Percentiles rank a stretch among this genome's conserved stretches.
phyloP scores from a whole-genome alignment of 2,329 filamentous ascomycete species.

The Penicillium glabrum region DNA sequence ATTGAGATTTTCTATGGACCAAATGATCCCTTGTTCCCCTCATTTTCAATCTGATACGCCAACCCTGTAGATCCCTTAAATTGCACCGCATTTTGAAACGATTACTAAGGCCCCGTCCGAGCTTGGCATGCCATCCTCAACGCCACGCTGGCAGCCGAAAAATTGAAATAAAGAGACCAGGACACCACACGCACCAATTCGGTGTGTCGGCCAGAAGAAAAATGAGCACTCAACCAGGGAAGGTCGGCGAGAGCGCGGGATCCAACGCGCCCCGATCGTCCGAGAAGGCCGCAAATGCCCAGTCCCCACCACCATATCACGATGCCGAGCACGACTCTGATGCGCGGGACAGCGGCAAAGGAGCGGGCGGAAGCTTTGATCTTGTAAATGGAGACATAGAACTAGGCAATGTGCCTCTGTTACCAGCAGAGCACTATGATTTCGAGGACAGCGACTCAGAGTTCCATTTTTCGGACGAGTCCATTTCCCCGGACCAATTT shows the following conservation, averaged over 20 bases:
- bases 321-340: slow-evolving; percentile 6
- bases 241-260: not conserved
- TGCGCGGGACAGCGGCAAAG: not conserved
- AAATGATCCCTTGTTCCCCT: not conserved
- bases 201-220: not conserved
- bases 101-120: slow-evolving; percentile 5
- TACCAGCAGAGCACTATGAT: slow-evolving; percentile 7
- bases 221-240: slow-evolving; percentile 4
- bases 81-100: not conserved
- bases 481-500: not conserved
- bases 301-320: slow-evolving; percentile 9
- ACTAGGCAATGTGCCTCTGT: slow-evolving; percentile 18
- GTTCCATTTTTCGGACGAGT: slow-evolving; percentile 3
- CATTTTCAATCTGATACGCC: not conserved
- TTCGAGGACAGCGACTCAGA: slow-evolving; percentile 5
- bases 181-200: not conserved
- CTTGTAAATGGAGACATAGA: slow-evolving; percentile 16
- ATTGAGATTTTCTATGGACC: not conserved
- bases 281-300: not conserved
- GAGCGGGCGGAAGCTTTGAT: slow-evolving; percentile 8
- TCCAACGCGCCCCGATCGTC: not conserved
- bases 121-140: not conserved
- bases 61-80: slow-evolving; percentile 1
- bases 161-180: not conserved
- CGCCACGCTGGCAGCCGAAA: not conserved